Percentiles rank a stretch among this genome's conserved stretches.
phyloP scores from a whole-genome alignment of 108 stramenopile species.

The Asterionellopsis glacialis region DNA sequence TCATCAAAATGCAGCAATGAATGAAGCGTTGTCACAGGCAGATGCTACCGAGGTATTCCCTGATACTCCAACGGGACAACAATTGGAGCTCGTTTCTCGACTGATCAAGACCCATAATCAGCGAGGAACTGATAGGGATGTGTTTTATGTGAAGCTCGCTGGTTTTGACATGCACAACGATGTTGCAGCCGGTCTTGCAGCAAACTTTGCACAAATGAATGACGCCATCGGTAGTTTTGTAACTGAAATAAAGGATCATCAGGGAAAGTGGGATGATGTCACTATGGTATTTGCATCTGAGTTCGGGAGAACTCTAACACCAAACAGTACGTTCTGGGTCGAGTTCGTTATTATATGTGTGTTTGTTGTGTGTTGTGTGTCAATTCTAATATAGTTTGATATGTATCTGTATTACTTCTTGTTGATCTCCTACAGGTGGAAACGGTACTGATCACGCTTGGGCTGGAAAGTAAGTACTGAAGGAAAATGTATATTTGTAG shows the following conservation, averaged over 20 bases:
- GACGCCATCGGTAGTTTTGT: slow-evolving; percentile 22
- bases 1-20: background rate
- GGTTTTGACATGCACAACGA: slow-evolving; percentile 59
- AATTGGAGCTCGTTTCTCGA: slow-evolving; percentile 31
- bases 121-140: slow-evolving; percentile 46
- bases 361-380: too few species aligned
- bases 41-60: background rate
- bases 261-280: slow-evolving; percentile 40
- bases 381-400: too few species aligned
- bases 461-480: too few species aligned
- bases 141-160: slow-evolving; percentile 51
- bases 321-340: slow-evolving; percentile 19
- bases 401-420: too few species aligned
- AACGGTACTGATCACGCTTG: slow-evolving; percentile 26
- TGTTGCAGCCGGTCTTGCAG: background rate
- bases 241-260: slow-evolving; percentile 21
- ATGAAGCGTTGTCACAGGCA: background rate
- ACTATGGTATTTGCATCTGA: slow-evolving; percentile 30
- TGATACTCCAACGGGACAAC: background rate
- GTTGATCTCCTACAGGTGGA: slow-evolving; percentile 1
- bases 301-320: slow-evolving; percentile 36
- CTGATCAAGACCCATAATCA: slow-evolving; percentile 39
- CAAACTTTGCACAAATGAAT: slow-evolving; percentile 19
- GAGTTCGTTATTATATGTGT: too few species aligned
- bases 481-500: too few species aligned